Evolutionary conservation across 2,329 filamentous ascomycete species (phyloP), one percentile per base, ranked within the genome.

Genomic region (Harringtonia aguacate): DNA sequence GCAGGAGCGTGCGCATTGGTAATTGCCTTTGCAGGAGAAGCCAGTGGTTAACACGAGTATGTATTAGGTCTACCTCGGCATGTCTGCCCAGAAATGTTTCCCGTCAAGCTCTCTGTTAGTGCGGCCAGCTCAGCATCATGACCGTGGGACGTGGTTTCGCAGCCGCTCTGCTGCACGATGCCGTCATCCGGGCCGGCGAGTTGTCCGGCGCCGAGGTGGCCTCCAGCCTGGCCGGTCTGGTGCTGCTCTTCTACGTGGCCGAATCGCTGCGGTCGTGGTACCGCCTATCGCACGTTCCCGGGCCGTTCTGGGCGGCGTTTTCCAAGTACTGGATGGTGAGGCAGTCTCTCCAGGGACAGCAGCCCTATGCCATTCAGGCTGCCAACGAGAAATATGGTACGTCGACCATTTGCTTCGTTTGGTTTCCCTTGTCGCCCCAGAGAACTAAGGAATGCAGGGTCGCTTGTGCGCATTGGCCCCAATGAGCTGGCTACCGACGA

Each of bases 401-500:
- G 33, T 35, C 4, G 30, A 7, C 10, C 24, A 7, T 6, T 6
- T 27, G 24, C n/a, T 27, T 27, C 7, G 24, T 27, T 6, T 27
- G 6, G 24, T 27, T 27, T 27, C 7, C 6, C 7, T 7, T 10
- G 24, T 27, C 24, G 24, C 24, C 24, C 10, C 24, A 27, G 10
- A 27, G 10, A 27, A 10, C 6, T 7, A 27, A 27, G 10, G 10
- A 27, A 27, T 7, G 10, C 6, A 27, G 24, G 24, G 10, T 27
- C 24, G 24, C 45, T 57, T 31, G 46, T 52, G 14, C 54, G 55
- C 43, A 48, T 57, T 36, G 55, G 52, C 8, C 55, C 55, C 39
- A 58, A 58, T 39, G 46, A 49, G 14, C 48, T 58, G 38, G 52
- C 54, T 8, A 56, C 55, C 29, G 50, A 54, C 41, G 54, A 58